Evolutionary conservation across 768 basidiomycete species (phyloP), one percentile per base, ranked within the genome.

Genomic region (Coprinopsis marcescibilis): DNA sequence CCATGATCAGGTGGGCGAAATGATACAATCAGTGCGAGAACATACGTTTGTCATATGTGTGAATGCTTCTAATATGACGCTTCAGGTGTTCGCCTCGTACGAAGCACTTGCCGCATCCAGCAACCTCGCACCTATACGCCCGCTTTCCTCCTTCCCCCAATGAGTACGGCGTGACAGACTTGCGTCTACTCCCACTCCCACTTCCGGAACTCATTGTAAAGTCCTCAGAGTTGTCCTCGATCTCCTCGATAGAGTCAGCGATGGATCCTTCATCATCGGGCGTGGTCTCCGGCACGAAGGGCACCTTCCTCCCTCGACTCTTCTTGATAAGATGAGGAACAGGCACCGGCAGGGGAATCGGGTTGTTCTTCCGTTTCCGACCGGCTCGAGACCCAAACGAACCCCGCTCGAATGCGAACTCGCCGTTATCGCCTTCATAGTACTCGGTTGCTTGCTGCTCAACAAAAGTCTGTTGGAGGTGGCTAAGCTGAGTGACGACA

Each of bases 11-110:
- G n/a, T n/a, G n/a, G n/a, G n/a, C n/a, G n/a, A n/a, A n/a, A 32
- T 32, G 24, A 24, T 21, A 0, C n/a, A 4, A 32, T 17, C 23
- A 44, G 43, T 40, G 20, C 46, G 43, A 43, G 13, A 15, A 72
- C 87, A 64, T 54, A 90, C 89, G 85, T 71, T 85, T 89, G 57
- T 89, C 87, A 54, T 86, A 70, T 1, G 89, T 89, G 62, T 92
- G 89, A 40, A 92, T 83, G 45, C 81, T 82, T 49, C 83, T 64
- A 15, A 90, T 75, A 65, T 91, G 89, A 21, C 89, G 68, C 65
- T 89, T 89, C 48, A 93, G 67, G 62, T 92, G 89, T 55, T 90
- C 87, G 1, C 81, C 77, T 2, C 89, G 71, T 29, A 78, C 78
- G 56, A 93, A 93, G 47, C 81, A 81, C 66, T 89, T 89, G 14